Percentiles rank a stretch among this genome's conserved stretches.
These are phyloP conservation scores for Aspergillus ostianus DNA, from an alignment of 495 filamentous ascomycete species.

Conservation along the genomic window DNA sequence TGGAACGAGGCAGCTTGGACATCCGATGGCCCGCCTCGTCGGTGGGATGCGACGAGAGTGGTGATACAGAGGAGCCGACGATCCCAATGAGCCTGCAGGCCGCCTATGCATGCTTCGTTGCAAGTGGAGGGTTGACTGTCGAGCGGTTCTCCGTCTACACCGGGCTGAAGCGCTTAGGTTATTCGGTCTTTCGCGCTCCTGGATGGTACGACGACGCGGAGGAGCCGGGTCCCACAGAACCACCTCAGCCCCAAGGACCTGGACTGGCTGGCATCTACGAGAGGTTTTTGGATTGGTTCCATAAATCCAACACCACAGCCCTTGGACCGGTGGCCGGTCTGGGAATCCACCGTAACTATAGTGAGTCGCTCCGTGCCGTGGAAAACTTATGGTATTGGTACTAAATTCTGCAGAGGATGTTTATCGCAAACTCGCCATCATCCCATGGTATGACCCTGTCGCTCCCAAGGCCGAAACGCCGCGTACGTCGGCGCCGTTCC, in stretches of 20 bases:
- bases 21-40: constrained; percentile 69
- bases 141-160: constrained; percentile 87
- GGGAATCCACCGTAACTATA: constrained; percentile 78
- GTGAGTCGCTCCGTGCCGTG: constrained; percentile 21
- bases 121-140: constrained; percentile 61
- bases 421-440: constrained; percentile 71
- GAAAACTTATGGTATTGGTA: neutral
- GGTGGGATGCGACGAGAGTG: constrained; percentile 28
- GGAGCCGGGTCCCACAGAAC: constrained; percentile 12
- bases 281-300: constrained; percentile 36
- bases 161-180: constrained; percentile 79
- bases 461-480: constrained; percentile 17
- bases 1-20: constrained; percentile 85
- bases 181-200: constrained; percentile 70
- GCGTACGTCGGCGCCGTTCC: constrained; percentile 53
- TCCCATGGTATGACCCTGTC: constrained; percentile 68
- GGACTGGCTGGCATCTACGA: constrained; percentile 36
- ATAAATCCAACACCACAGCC: constrained; percentile 28
- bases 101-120: constrained; percentile 78
- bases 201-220: constrained; percentile 42
- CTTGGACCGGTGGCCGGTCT: constrained; percentile 70
- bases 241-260: constrained; percentile 17
- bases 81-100: constrained; percentile 87
- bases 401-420: constrained; percentile 52
- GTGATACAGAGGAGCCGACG: constrained; percentile 48